phyloP scores from a whole-genome alignment of 192 early-diverging fungal species.

The Oehlia diaphana region DNA sequence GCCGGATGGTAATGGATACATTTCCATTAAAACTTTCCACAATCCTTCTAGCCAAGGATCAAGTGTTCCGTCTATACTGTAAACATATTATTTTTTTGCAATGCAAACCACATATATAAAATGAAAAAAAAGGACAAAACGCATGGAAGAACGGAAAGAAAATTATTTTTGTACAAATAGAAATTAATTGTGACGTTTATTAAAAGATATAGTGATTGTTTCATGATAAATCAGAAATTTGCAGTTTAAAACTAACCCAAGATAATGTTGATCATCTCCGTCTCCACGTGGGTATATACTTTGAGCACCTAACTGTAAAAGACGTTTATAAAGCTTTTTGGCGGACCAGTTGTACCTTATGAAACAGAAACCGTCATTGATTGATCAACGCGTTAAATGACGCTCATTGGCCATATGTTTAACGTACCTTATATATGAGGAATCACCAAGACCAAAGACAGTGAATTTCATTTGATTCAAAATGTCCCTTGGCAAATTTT shows the following conservation, averaged over 20 bases:
- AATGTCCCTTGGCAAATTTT: conserved; percentile 66
- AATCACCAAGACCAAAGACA: conserved; percentile 96
- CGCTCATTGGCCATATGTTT: not conserved
- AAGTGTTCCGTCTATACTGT: conserved; percentile 77
- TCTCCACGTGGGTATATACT: conserved; percentile 73
- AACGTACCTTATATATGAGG: conserved; percentile 80
- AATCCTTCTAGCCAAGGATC: conserved; percentile 84
- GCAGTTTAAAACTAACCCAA: conserved; percentile 57
- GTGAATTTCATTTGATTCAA: conserved; percentile 71
- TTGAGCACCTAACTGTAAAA: conserved; percentile 81
- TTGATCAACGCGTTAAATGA: not conserved
- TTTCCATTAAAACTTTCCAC: conserved; percentile 66
- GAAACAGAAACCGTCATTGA: not conserved
- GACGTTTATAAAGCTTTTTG: conserved; percentile 85
- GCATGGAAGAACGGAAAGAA: not conserved
- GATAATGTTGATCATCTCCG: conserved; percentile 95
- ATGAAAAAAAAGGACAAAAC: not conserved
- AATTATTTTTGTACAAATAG: not conserved
- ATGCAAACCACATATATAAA: not conserved
- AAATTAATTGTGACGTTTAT: too few species aligned
- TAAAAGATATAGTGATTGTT: too few species aligned
- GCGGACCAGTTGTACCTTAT: conserved; percentile 89
- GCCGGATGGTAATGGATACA: conserved; percentile 61
- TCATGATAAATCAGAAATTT: not conserved
- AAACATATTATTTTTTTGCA: not conserved